Evolutionary conservation across 2,329 filamentous ascomycete species (phyloP).

Genomic region (Grosmannia serpens): DNA sequence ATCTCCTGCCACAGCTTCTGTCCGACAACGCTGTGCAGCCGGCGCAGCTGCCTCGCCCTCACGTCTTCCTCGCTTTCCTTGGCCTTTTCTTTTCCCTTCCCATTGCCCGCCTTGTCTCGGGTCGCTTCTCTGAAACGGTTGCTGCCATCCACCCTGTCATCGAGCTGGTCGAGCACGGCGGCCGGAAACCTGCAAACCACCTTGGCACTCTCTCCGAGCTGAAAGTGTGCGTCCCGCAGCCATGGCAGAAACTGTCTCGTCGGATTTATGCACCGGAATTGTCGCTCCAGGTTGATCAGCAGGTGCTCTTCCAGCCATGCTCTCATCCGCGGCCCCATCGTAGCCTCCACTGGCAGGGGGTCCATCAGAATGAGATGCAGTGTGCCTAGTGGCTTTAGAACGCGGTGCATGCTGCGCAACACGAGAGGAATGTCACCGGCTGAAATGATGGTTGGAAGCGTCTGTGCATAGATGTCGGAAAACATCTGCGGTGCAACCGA

Average conservation of each 20-base stretch:
- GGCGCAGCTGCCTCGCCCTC: background rate
- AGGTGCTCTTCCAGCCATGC: conserved; percentile 53
- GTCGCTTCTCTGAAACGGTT: background rate
- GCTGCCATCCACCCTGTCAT: background rate
- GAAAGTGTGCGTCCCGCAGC: conserved; percentile 43
- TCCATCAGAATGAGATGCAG: conserved; percentile 53
- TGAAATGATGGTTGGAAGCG: conserved; percentile 44
- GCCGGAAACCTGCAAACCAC: conserved; percentile 39
- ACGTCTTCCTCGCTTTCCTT: background rate
- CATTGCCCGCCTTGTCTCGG: background rate
- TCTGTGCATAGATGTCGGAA: conserved; percentile 38
- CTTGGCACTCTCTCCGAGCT: conserved; percentile 33
- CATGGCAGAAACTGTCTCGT: conserved; percentile 46
- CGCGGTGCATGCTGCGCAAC: conserved; percentile 43
- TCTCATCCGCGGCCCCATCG: conserved; percentile 44
- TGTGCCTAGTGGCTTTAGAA: conserved; percentile 41
- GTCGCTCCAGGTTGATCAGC: conserved; percentile 44
- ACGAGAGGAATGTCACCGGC: conserved; percentile 44
- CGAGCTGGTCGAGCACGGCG: conserved; percentile 14
- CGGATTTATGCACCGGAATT: conserved; percentile 49
- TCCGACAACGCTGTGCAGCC: conserved; percentile 41
- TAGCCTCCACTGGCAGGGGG: conserved; percentile 43
- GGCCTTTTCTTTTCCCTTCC: background rate
- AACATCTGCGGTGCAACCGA: conserved; percentile 32
- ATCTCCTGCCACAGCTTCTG: conserved; percentile 50